Percentiles rank a stretch among this genome's conserved stretches.
These are phyloP conservation scores for Akanthomyces muscarius DNA, from an alignment of 2,329 filamentous ascomycete genomes.

Conservation along the genomic window DNA sequence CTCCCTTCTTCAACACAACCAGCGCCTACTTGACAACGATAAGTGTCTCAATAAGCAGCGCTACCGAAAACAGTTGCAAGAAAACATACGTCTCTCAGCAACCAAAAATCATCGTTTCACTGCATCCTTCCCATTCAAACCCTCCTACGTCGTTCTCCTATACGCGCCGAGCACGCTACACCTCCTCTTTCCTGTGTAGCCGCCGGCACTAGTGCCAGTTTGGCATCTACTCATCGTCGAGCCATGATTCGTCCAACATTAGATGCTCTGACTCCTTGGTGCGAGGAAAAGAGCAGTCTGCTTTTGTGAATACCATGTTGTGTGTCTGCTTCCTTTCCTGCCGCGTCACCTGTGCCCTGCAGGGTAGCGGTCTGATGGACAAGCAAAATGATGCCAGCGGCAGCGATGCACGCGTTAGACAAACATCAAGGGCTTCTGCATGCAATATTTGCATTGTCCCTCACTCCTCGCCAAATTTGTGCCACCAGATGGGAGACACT, in stretches of 20 bases:
- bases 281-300: neutral
- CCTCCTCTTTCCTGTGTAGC: neutral
- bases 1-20: neutral
- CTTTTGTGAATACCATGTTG: too few relatives aligned
- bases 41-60: too few relatives aligned
- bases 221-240: neutral
- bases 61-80: too few relatives aligned
- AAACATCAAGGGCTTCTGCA: neutral
- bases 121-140: neutral
- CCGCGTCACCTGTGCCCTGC: too few relatives aligned
- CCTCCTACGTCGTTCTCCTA: neutral
- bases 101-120: too few relatives aligned
- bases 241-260: neutral
- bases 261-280: neutral
- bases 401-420: neutral
- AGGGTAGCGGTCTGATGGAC: too few relatives aligned
- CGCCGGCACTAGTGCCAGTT: slow-evolving; percentile 11
- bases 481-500: neutral
- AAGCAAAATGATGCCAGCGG: too few relatives aligned
- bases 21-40: neutral
- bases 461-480: neutral
- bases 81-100: too few relatives aligned
- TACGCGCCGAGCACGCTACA: neutral
- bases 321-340: too few relatives aligned
- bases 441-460: neutral